phyloP scores from a whole-genome alignment of 768 basidiomycete species.

The Lactarius indigo region DNA sequence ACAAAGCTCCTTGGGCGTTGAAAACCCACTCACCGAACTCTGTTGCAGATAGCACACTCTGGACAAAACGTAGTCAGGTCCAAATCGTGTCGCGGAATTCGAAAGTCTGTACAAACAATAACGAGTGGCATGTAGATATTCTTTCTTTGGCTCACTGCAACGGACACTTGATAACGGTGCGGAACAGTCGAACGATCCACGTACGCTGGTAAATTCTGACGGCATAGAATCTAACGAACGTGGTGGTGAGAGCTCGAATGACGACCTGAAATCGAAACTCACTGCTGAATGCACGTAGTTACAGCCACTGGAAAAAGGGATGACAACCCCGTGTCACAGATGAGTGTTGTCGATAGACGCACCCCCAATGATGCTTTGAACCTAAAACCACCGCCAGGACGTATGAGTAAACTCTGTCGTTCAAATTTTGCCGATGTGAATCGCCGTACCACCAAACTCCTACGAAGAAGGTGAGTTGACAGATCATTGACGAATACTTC shows the following conservation, averaged over 20 bases:
- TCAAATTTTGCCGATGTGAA: neutral
- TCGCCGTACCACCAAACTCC: conserved; percentile 15
- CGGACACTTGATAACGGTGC: neutral
- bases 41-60: conserved; percentile 7
- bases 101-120: conserved; percentile 4
- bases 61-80: neutral
- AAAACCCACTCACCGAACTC: conserved; percentile 10
- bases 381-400: neutral
- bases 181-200: neutral
- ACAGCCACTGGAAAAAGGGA: neutral
- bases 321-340: neutral
- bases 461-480: neutral
- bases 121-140: conserved; percentile 6
- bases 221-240: conserved; percentile 6
- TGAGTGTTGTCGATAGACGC: neutral
- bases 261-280: neutral
- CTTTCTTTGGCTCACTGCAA: conserved; percentile 12
- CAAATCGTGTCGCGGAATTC: neutral
- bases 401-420: conserved; percentile 1
- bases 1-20: neutral
- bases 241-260: neutral
- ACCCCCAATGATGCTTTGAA: conserved; percentile 10
- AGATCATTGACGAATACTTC: neutral
- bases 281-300: conserved; percentile 16
- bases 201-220: conserved; percentile 10